phyloP scores from a whole-genome alignment of 768 basidiomycete species.

The Tylopilus felleus region DNA sequence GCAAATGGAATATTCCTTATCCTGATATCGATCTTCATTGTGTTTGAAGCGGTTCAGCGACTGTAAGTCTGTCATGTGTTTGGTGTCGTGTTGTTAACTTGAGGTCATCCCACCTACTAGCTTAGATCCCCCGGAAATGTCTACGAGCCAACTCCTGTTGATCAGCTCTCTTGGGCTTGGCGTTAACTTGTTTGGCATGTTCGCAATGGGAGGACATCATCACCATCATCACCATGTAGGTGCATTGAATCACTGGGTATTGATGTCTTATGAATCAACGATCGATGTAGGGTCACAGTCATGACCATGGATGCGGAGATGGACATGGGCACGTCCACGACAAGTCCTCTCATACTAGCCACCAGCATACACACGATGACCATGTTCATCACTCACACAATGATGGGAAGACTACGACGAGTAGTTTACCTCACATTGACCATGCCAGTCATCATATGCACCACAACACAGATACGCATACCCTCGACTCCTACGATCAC shows the following conservation, averaged over 20 bases:
- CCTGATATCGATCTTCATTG: slow-evolving; percentile 94
- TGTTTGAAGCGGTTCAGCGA: slow-evolving; percentile 95
- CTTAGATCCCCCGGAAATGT: slow-evolving; percentile 96
- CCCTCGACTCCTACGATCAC: slow-evolving; percentile 11
- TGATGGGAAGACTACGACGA: background rate
- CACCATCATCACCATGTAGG: slow-evolving; percentile 69
- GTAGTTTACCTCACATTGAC: slow-evolving; percentile 15
- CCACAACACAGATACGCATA: slow-evolving; percentile 9
- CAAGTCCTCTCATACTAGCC: slow-evolving; percentile 36
- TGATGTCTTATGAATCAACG: background rate
- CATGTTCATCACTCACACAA: slow-evolving; percentile 24
- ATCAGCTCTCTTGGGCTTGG: slow-evolving; percentile 87
- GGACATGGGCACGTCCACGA: slow-evolving; percentile 18
- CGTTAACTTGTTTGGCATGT: slow-evolving; percentile 98
- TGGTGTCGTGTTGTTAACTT: background rate
- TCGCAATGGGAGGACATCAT: slow-evolving; percentile 90
- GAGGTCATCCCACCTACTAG: slow-evolving; percentile 36
- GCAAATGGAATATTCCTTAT: slow-evolving; percentile 95
- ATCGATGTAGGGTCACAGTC: slow-evolving; percentile 17
- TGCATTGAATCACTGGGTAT: slow-evolving; percentile 8
- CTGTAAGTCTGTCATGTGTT: slow-evolving; percentile 51
- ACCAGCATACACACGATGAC: slow-evolving; percentile 32
- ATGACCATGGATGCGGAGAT: slow-evolving; percentile 14
- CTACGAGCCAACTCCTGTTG: slow-evolving; percentile 85
- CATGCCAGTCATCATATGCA: slow-evolving; percentile 23